Base-by-base conservation (phyloP, 352 stramenopile species). In the Halophytophthora batemanensis region DNA sequence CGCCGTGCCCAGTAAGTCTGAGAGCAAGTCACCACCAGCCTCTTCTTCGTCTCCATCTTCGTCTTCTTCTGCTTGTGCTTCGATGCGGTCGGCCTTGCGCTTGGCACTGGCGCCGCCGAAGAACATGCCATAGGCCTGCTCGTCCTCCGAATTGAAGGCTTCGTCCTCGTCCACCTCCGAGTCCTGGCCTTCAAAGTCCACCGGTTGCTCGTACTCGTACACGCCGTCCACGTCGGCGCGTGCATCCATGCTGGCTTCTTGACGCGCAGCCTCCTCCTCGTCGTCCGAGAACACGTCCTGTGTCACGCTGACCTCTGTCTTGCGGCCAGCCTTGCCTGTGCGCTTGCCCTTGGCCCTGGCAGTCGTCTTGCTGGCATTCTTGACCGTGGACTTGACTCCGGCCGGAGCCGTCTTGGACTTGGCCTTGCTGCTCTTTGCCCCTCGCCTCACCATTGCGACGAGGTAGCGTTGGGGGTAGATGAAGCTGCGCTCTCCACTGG, bases 91-190 rank as follows among this genome's bases (percentile, higher is more conserved):
- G 19, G n/a, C 66, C n/a, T 62, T 66, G 35, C 19, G 50, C 22
- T 50, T 70, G 15, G 41, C 48, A 29, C 42, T 41, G 11, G 11
- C 33, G 33, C 21, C 29, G 22, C 50, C 62, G 54, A 97, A 97
- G 63, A 97, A 96, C 33, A 69, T 67, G 31, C 90, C 89, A 58
- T 92, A 98, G 17, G 74, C 70, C 17, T 79, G 59, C 57, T 98
- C 93, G 64, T 98, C 90, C 6, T 98, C 90, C 39, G 87, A 97
- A 58, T 98, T 90, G 67, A 98, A 98, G 21, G 93, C 91, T 50
- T 92, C 86, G 53, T 98, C 90, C 60, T 97, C 90, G 56, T 92
- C 80, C 62, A 98, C 95, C 66, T 97, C 89, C 64, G 94, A 95
- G 66, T 98, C 94, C 41, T 94, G 70, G 19, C 86, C 83, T 19